Base-by-base conservation (phyloP, 2,329 filamentous ascomycete species). In the Stagonosporopsis rhizophila region DNA sequence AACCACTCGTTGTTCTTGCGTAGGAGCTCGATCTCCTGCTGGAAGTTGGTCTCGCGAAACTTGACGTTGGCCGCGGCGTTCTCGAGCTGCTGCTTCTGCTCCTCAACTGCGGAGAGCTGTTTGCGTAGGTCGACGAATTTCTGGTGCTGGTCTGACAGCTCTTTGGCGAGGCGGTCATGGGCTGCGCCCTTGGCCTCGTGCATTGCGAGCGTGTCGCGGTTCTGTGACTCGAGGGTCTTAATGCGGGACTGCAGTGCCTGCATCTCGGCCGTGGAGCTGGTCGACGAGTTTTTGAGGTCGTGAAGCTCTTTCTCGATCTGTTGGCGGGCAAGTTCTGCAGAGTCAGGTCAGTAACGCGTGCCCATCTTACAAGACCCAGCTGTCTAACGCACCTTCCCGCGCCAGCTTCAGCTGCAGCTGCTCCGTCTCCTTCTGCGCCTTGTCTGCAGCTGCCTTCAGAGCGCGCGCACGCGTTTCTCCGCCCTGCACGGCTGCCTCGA, bases 1-100 rank as follows among this genome's bases (percentile, higher is more conserved):
- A 95, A 89, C 90, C 92, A 99, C 67, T 98, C 94, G 62, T 91
- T 91, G 79, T 92, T 96, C 69, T 89, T 90, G 73, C 92, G 92
- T 17, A 94, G 87, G 52, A 96, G 82, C 38, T 96, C 92, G 32
- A 98, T 83, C 75, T 98, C 93, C 75, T 97, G 93, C 75, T 95
- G 88, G 12, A 98, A 81, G 27, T 88, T 90, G 71, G 97, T 92
- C 74, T 97, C 92, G 61, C 91, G 89, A 80, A 96, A 97, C 68
- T 92, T 96, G 60, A 92, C 87, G 56, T 87, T 91, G 37, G 88
- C 91, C 2, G 89, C 87, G 22, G 90, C 86, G 23, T 91, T 91
- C 73, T 93, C 91, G 22, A 92, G 88, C 39, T 87, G 84, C 74
- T 98, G 94, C 17, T 92, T 86, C 22, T 88, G 86, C 72, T 97